Percentiles rank a stretch among this genome's conserved stretches.
Conservation (phyloP, 192 early-diverging fungal species). For the Coemansia guatemalensis region DNA sequence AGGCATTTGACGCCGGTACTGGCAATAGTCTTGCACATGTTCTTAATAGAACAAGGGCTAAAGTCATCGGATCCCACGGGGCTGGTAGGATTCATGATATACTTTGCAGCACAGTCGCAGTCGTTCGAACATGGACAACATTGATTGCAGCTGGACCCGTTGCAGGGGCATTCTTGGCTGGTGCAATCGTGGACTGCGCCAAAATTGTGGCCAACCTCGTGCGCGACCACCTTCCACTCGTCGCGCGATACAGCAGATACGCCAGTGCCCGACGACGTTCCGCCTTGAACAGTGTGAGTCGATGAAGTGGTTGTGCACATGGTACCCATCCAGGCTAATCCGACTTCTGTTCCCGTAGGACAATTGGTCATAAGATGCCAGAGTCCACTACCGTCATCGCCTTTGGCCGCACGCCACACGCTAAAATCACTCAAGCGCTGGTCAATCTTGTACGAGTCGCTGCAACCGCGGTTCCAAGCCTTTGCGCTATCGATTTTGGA, state of each 20-base stretch:
- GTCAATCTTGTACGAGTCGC: constrained; percentile 65
- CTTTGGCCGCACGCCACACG: constrained; percentile 74
- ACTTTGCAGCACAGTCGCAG: constrained; percentile 66
- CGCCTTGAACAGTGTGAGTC: constrained; percentile 51
- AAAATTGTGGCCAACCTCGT: constrained; percentile 90
- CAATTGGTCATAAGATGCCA: constrained; percentile 94
- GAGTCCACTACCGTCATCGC: constrained; percentile 74
- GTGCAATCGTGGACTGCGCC: constrained; percentile 92
- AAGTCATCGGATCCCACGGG: constrained; percentile 63
- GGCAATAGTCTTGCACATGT: constrained; percentile 54
- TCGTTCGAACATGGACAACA: constrained; percentile 71
- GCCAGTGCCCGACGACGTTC: constrained; percentile 70
- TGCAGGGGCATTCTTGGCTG: constrained; percentile 60
- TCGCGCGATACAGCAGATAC: constrained; percentile 80
- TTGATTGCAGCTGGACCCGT: constrained; percentile 40
- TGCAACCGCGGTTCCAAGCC: constrained; percentile 82
- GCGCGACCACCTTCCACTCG: constrained; percentile 94
- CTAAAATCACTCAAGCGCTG: constrained; percentile 84
- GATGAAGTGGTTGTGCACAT: constrained; percentile 62
- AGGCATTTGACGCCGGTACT: constrained; percentile 33
- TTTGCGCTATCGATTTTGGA: constrained; percentile 18
- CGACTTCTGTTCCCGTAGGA: constrained; percentile 75
- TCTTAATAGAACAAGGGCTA: constrained; percentile 63
- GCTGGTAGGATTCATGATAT: constrained; percentile 78
- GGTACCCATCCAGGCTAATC: constrained; percentile 83